phyloP scores from a whole-genome alignment of 805 yeast genomes.

The Candida insectalens region DNA sequence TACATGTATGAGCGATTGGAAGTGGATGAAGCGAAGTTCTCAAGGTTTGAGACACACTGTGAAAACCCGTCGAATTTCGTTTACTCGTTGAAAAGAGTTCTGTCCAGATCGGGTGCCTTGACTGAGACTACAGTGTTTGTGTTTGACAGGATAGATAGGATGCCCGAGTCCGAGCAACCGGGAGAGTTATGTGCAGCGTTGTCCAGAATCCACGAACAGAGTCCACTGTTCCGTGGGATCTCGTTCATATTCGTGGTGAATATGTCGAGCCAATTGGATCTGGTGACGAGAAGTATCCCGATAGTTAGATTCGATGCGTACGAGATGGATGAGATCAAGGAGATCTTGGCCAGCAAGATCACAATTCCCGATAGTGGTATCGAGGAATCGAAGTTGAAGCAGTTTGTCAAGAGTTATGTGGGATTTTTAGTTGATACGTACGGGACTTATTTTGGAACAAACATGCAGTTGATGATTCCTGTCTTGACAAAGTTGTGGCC shows the following conservation, averaged over 20 bases:
- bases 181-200: constrained; percentile 32
- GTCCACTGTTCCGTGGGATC: constrained; percentile 21
- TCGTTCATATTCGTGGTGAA: constrained; percentile 31
- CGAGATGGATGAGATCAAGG: constrained; percentile 24
- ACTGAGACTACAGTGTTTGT: constrained; percentile 23
- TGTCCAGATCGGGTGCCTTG: not conserved
- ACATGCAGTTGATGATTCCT: constrained; percentile 26
- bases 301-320: constrained; percentile 31
- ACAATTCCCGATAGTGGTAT: constrained; percentile 6
- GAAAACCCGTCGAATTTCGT: constrained; percentile 9
- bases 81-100: constrained; percentile 28
- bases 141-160: constrained; percentile 34
- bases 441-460: constrained; percentile 34
- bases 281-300: constrained; percentile 32
- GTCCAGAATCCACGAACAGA: constrained; percentile 33
- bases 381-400: constrained; percentile 6
- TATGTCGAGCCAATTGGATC: constrained; percentile 27
- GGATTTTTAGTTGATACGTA: constrained; percentile 36
- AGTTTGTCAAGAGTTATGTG: constrained; percentile 23
- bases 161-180: constrained; percentile 21
- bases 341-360: constrained; percentile 22
- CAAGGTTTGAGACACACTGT: constrained; percentile 3
- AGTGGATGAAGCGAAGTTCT: constrained; percentile 14
- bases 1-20: not conserved
- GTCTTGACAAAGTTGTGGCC: constrained; percentile 23